Base-by-base conservation (phyloP, 192 early-diverging fungal species). In the Entomortierella lignicola region DNA sequence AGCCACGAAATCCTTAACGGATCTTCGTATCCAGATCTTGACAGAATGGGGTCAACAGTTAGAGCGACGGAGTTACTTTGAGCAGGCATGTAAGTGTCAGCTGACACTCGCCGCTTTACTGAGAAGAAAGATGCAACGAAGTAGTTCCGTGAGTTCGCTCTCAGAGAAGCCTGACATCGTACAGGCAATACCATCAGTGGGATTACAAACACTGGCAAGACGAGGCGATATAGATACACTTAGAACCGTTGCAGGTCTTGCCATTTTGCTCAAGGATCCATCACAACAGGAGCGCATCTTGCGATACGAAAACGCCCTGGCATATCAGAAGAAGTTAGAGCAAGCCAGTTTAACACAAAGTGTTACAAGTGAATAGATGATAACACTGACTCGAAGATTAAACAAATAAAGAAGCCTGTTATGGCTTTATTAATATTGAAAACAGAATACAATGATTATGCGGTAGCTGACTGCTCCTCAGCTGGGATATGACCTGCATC, bases 41-140 rank as follows among this genome's bases (percentile, higher is more conserved):
- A 56, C 75, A 4, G 75, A 79, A 43, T 79, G 75, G 75, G 75
- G 75, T 10, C 68, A 65, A 32, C 31, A 63, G 3, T 31, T 79
- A 17, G 75, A 79, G 25, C 55, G 56, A 29, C 44, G 44, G 0
- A 34, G 55, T 7, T 51, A 18, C 5, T 79, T 66, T 34, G 75
- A 70, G 52, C 67, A 79, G 41, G 75, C 75, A 8, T 70, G 75
- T 43, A 79, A 79, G 48, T 79, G 75, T 42, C 75, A 70, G 17
- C 44, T 79, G 44, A 57, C 75, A 52, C 43, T 79, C 4, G 68
- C 60, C 1, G 43, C 75, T 0, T 17, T 66, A 5, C 31, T 72
- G 34, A 34, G 20, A 44, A 58, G 57, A 20, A 26, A 18, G 0
- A 29, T 42, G 37, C 20, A 30, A 8, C 66, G 54, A 23, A 47